Evolutionary conservation across 352 stramenopile species (phyloP).

Genomic region (Globisporangium sylvaticum): DNA sequence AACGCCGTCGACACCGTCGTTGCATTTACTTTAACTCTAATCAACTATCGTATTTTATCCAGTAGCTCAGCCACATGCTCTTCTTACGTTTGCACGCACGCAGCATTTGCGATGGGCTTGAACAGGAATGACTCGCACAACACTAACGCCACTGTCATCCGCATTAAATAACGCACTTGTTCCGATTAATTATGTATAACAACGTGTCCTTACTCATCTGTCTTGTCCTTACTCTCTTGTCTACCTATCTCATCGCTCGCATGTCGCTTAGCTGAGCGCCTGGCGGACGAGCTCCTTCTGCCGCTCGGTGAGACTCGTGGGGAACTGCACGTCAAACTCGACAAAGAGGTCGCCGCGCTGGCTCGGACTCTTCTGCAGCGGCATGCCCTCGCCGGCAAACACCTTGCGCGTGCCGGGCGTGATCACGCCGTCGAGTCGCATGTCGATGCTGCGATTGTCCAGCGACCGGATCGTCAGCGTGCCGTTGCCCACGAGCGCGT

Average conservation of each 20-base stretch:
- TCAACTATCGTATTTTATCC: slow-evolving; percentile 8
- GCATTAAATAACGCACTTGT: background rate
- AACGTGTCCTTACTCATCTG: background rate
- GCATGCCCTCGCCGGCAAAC: slow-evolving; percentile 95
- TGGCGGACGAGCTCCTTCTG: slow-evolving; percentile 76
- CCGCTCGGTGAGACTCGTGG: slow-evolving; percentile 75
- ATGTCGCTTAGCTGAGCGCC: slow-evolving; percentile 43
- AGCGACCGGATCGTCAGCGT: slow-evolving; percentile 91
- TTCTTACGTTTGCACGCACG: too few relatives aligned
- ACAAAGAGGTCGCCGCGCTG: slow-evolving; percentile 93
- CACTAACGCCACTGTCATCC: background rate
- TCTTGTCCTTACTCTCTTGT: slow-evolving; percentile 8
- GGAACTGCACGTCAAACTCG: slow-evolving; percentile 97
- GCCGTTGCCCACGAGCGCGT: slow-evolving; percentile 92
- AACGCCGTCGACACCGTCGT: background rate
- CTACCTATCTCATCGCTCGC: background rate
- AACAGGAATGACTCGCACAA: too few relatives aligned
- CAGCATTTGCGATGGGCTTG: too few relatives aligned
- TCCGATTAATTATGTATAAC: slow-evolving; percentile 5
- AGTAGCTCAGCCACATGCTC: too few relatives aligned
- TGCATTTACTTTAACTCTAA: background rate
- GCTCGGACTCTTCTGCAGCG: slow-evolving; percentile 72
- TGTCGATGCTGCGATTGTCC: slow-evolving; percentile 88
- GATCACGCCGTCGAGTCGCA: slow-evolving; percentile 90
- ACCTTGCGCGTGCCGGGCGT: slow-evolving; percentile 90